A percentile compares a stretch with the other conserved stretches of the same genome.
phyloP scores from a whole-genome alignment of 768 basidiomycete species.

The Mycena vulgaris region DNA sequence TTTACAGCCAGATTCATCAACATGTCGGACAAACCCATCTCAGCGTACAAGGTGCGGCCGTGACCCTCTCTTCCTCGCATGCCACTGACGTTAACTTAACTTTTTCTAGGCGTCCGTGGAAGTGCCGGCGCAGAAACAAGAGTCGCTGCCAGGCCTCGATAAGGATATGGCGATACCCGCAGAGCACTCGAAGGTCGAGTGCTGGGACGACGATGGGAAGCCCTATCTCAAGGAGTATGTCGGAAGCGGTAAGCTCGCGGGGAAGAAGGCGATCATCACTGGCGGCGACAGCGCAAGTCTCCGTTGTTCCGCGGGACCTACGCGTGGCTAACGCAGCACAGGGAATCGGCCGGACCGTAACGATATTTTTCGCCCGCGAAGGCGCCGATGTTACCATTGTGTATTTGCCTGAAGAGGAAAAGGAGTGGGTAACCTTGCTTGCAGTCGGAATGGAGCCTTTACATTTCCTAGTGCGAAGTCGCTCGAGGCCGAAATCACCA shows the following conservation, averaged over 20 bases:
- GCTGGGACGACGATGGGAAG: constrained; percentile 67
- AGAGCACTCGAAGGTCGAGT: constrained; percentile 59
- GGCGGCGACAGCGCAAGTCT: constrained; percentile 55
- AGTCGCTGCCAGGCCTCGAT: constrained; percentile 63
- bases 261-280: constrained; percentile 55
- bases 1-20: background rate
- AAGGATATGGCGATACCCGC: constrained; percentile 60
- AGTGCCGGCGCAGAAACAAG: constrained; percentile 59
- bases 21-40: constrained; percentile 31
- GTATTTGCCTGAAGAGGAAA: constrained; percentile 69
- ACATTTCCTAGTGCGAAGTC: constrained; percentile 50
- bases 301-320: background rate
- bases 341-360: constrained; percentile 66
- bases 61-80: background rate
- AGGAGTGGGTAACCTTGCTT: constrained; percentile 49
- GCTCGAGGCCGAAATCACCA: constrained; percentile 60
- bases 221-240: constrained; percentile 67
- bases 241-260: constrained; percentile 61
- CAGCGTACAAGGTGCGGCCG: constrained; percentile 21
- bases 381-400: constrained; percentile 69
- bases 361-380: constrained; percentile 67
- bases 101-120: constrained; percentile 40
- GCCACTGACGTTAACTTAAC: too few species aligned
- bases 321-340: background rate
- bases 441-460: background rate